phyloP scores from a whole-genome alignment of 192 early-diverging fungal genomes.

The Piromyces finnis region DNA sequence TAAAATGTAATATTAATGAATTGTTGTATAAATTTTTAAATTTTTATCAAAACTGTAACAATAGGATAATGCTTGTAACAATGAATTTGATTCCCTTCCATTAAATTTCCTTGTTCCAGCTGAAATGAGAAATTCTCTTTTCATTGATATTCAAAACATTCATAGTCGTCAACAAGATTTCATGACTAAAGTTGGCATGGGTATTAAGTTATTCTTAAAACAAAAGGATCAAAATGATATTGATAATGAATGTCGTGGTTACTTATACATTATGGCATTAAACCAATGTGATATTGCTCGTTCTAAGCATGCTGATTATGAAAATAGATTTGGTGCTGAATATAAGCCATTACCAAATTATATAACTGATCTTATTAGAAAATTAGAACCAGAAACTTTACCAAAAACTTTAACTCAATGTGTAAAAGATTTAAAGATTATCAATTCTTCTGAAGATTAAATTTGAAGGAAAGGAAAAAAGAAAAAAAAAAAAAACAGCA shows the following conservation, averaged over 20 bases:
- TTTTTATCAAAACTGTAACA: too few relatives aligned
- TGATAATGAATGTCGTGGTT: background rate
- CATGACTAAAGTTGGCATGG: background rate
- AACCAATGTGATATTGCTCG: background rate
- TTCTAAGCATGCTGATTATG: background rate
- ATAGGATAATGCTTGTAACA: background rate
- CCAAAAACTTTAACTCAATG: background rate
- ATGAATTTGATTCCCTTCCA: background rate
- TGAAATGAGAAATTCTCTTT: background rate
- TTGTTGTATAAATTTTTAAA: too few relatives aligned
- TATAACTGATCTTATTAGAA: background rate
- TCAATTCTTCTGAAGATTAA: background rate
- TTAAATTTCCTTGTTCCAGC: background rate
- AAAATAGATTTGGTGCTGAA: background rate
- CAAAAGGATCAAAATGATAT: background rate
- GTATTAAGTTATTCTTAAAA: background rate
- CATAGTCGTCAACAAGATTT: background rate
- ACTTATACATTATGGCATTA: background rate
- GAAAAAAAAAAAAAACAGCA: too few relatives aligned
- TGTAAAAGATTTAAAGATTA: background rate
- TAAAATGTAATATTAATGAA: too few relatives aligned
- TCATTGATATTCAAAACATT: background rate
- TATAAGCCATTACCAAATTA: background rate
- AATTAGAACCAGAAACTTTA: background rate
- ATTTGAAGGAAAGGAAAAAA: too few relatives aligned